These are phyloP conservation scores for Talaromyces sp. DNA, from an alignment of 2,329 filamentous ascomycete genomes.

Conservation along the genomic window DNA sequence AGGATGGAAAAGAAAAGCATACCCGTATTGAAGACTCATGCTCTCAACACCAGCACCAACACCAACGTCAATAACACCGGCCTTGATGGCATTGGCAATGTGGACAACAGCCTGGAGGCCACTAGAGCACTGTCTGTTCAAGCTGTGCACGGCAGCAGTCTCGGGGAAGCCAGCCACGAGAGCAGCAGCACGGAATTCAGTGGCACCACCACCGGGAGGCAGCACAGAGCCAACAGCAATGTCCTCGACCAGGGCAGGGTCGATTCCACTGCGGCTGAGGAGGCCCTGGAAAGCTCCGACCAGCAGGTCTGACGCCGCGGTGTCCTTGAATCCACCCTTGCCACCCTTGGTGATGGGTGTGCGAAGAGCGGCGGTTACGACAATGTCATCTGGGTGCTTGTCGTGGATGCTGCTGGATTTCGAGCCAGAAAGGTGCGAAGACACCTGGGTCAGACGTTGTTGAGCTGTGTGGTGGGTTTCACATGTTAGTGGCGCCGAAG, in stretches of 20 bases:
- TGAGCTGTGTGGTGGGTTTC: constrained; percentile 39
- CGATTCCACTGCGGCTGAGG: constrained; percentile 79
- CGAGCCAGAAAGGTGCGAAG: constrained; percentile 47
- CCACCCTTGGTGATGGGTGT: constrained; percentile 90
- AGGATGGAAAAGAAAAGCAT: constrained; percentile 26
- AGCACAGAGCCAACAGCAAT: constrained; percentile 89
- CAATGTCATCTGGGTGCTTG: constrained; percentile 63
- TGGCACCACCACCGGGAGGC: constrained; percentile 87
- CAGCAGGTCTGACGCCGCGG: constrained; percentile 77
- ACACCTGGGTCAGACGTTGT: constrained; percentile 56
- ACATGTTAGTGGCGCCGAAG: constrained; percentile 1
- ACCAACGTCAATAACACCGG: constrained; percentile 92
- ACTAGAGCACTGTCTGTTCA: constrained; percentile 93
- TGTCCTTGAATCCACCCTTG: constrained; percentile 95
- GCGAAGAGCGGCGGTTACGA: constrained; percentile 87
- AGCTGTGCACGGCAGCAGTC: constrained; percentile 72
- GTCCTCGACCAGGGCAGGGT: constrained; percentile 84
- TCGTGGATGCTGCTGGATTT: constrained; percentile 23
- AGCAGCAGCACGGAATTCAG: constrained; percentile 90
- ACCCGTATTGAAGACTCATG: constrained; percentile 92
- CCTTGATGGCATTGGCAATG: constrained; percentile 84
- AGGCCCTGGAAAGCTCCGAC: constrained; percentile 76
- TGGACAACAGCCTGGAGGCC: constrained; percentile 91
- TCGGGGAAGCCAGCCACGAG: constrained; percentile 89
- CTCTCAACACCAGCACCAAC: constrained; percentile 94